Base-by-base conservation (phyloP, 345 rosid species). In the Iberis pinnata region DNA sequence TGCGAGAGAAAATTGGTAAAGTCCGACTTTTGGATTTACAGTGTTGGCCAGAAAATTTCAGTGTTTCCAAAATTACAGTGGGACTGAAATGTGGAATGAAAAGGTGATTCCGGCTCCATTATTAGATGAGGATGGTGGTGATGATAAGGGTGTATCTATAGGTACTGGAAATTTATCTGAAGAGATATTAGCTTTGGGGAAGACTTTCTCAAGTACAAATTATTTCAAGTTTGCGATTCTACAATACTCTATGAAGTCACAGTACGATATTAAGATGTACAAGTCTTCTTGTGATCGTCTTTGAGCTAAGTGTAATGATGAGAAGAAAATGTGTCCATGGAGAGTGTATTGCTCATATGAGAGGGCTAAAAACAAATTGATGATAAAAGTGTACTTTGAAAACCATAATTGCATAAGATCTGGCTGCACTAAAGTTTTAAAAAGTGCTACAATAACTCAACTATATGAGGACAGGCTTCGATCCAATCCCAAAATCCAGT, bases 61-160 rank as follows among this genome's bases (percentile, higher is more conserved):
- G 42, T 43, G 43, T 57, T 57, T 15, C 43, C 42, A 5, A 57
- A 57, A 10, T 44, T 20, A 19, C n/a, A n/a, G n/a, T n/a, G n/a
- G n/a, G n/a, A n/a, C n/a, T n/a, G n/a, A n/a, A n/a, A n/a, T n/a
- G n/a, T n/a, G n/a, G n/a, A n/a, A n/a, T n/a, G n/a, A n/a, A n/a
- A n/a, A n/a, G n/a, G n/a, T n/a, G n/a, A n/a, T n/a, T n/a, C n/a
- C n/a, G n/a, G n/a, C n/a, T n/a, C n/a, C n/a, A n/a, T n/a, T n/a
- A n/a, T n/a, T n/a, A n/a, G n/a, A n/a, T n/a, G n/a, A n/a, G n/a
- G n/a, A n/a, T n/a, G n/a, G n/a, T n/a, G n/a, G n/a, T n/a, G n/a
- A n/a, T n/a, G n/a, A n/a, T n/a, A n/a, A n/a, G n/a, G n/a, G n/a
- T n/a, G n/a, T n/a, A n/a, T n/a, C n/a, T n/a, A n/a, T n/a, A n/a